A percentile compares a stretch with the other conserved stretches of the same genome.
Conservation (phyloP, 495 filamentous ascomycete species). For the Neurospora sp. region DNA sequence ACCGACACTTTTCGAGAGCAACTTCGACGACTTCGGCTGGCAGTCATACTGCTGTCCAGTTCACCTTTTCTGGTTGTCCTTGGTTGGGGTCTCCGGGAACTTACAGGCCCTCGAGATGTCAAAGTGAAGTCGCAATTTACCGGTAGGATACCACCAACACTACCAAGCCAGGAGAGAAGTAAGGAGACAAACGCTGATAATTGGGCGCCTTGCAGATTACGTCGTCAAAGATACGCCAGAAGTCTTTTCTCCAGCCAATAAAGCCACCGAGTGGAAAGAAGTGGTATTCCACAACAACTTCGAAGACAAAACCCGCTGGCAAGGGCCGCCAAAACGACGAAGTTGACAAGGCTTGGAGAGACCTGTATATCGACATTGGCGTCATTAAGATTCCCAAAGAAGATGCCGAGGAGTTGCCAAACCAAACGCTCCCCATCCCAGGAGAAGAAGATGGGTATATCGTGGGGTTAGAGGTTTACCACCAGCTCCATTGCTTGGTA, state of each 20-base stretch:
- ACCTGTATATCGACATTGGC: background rate
- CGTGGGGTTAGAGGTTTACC: conserved; percentile 4
- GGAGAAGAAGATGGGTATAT: conserved; percentile 3
- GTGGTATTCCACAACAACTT: conserved; percentile 5
- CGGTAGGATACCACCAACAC: background rate
- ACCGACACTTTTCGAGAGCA: background rate
- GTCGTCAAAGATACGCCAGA: background rate
- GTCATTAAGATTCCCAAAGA: conserved; percentile 1
- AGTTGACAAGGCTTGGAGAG: background rate
- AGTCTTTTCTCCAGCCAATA: background rate
- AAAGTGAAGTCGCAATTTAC: background rate
- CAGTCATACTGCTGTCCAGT: background rate
- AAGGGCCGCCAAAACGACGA: conserved; percentile 1
- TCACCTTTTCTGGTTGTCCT: background rate
- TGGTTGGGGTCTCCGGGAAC: background rate
- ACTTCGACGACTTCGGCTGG: background rate
- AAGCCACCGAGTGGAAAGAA: background rate
- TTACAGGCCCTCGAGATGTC: background rate
- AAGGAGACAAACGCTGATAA: background rate
- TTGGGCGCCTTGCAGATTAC: background rate
- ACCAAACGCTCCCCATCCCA: conserved; percentile 1
- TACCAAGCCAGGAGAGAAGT: background rate
- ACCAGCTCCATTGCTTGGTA: conserved; percentile 14
- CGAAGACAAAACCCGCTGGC: background rate
- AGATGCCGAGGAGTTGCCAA: background rate